Evolutionary conservation across 441 rosid genomes (phyloP), one percentile per base, ranked within the genome.

Genomic region (Populus hybrid): DNA sequence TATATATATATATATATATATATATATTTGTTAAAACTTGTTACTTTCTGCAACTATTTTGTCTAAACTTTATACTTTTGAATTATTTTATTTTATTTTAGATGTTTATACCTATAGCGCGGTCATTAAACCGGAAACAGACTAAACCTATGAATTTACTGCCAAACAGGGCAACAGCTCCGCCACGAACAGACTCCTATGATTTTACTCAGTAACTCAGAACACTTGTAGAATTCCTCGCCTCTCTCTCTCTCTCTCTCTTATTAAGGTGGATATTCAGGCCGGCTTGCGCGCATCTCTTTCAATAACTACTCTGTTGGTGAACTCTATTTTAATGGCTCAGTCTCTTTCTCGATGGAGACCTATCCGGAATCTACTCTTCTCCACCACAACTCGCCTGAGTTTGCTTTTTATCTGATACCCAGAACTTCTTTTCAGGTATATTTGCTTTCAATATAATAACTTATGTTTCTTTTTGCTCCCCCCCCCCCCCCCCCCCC

Each of bases 401-500:
- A 70, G 34, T 69, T 70, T 59, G 35, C 24, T 35, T 79, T 75
- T 59, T 57, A 8, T 66, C 68, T 18, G 63, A 21, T 26, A 69
- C 81, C 82, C 81, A 78, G 74, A 66, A 72, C 4, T 72, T 36
- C 21, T 75, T 84, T 82, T 79, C 74, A 64, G 85, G 87, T 82
- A 61, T 77, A 68, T 7, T 21, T 18, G 38, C 53, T 69, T 14
- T 18, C 32, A 35, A 20, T 6, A n/a, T 70, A 10, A 21, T 10
- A 61, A 21, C 40, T 38, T 21, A 8, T 21, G 23, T 32, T 35
- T 42, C 23, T 24, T 36, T 36, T 20, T 38, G 6, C 1, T 14
- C 10, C 35, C 8, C 35, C 0, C 0, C 36, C 36, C 26, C 24
- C 24, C 24, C 0, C 1, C 34, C 6, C 4, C 34, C 35, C 35